These are phyloP conservation scores for Ophioceras dolichostomum DNA, from an alignment of 2,329 filamentous ascomycete genomes.

Conservation along the genomic window DNA sequence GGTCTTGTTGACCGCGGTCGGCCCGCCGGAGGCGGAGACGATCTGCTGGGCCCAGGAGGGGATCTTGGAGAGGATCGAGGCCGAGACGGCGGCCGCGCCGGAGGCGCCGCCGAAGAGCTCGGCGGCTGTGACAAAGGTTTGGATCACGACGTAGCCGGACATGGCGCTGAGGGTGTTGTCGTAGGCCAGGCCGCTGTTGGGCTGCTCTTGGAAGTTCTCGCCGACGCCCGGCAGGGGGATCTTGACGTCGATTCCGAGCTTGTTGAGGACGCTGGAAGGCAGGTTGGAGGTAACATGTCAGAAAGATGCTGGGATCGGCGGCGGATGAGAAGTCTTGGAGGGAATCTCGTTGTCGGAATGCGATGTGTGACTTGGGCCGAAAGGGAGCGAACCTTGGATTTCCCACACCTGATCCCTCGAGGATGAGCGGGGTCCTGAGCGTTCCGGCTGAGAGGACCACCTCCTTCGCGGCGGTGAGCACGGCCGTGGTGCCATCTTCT, in stretches of 20 bases:
- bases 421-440: slow-evolving; percentile 36
- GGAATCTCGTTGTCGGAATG: neutral
- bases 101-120: slow-evolving; percentile 20
- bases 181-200: slow-evolving; percentile 19
- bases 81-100: slow-evolving; percentile 9
- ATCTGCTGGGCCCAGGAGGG: slow-evolving; percentile 17
- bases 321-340: too few species aligned
- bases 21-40: slow-evolving; percentile 12
- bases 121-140: slow-evolving; percentile 19
- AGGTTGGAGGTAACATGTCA: neutral
- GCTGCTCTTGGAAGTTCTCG: slow-evolving; percentile 38
- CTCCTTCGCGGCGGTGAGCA: slow-evolving; percentile 28
- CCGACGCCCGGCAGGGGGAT: slow-evolving; percentile 38
- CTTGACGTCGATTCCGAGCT: slow-evolving; percentile 27
- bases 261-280: slow-evolving; percentile 29
- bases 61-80: slow-evolving; percentile 12
- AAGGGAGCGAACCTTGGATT: slow-evolving; percentile 12
- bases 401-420: slow-evolving; percentile 41
- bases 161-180: slow-evolving; percentile 9
- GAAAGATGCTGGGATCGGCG: too few species aligned
- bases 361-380: neutral
- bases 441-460: slow-evolving; percentile 35
- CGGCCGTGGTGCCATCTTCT: slow-evolving; percentile 19
- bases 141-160: slow-evolving; percentile 12
- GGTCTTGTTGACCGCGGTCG: slow-evolving; percentile 13